Evolutionary conservation across 805 yeast species (phyloP).

Genomic region (Blastobotrys robertii): DNA sequence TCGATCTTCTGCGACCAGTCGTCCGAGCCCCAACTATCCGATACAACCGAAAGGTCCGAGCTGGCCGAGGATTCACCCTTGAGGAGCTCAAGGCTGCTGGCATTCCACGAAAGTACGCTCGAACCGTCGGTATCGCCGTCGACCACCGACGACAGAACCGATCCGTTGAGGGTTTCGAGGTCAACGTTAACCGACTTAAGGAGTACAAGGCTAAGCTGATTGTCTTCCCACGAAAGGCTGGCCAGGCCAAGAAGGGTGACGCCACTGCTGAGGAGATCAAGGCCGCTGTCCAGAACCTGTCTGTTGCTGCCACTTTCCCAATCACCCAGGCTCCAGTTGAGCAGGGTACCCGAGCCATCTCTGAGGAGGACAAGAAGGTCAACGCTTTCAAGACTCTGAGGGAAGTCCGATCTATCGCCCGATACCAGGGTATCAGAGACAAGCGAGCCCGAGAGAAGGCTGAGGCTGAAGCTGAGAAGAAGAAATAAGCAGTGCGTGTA

Average conservation of each 20-base stretch:
- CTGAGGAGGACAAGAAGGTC: slow-evolving; percentile 51
- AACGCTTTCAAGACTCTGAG: slow-evolving; percentile 93
- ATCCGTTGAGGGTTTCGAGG: slow-evolving; percentile 88
- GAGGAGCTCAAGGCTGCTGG: slow-evolving; percentile 99
- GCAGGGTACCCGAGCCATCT: slow-evolving; percentile 79
- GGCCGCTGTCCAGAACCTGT: slow-evolving; percentile 59
- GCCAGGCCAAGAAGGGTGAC: slow-evolving; percentile 42
- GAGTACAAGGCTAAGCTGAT: slow-evolving; percentile 94
- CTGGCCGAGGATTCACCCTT: slow-evolving; percentile 98
- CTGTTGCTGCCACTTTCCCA: slow-evolving; percentile 78
- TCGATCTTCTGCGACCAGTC: slow-evolving; percentile 92
- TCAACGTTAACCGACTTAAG: slow-evolving; percentile 91
- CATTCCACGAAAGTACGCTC: slow-evolving; percentile 86
- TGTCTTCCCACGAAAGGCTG: slow-evolving; percentile 86
- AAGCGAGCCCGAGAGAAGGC: slow-evolving; percentile 96
- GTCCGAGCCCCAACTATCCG: slow-evolving; percentile 98
- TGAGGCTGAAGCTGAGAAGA: slow-evolving; percentile 99
- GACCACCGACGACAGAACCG: slow-evolving; percentile 99
- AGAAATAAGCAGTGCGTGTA: slow-evolving; percentile 52
- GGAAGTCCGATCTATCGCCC: slow-evolving; percentile 89
- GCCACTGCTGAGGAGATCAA: slow-evolving; percentile 53
- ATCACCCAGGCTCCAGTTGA: slow-evolving; percentile 69
- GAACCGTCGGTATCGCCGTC: slow-evolving; percentile 97
- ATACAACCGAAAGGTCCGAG: slow-evolving; percentile 99
- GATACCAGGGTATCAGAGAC: slow-evolving; percentile 90